A percentile compares a stretch with the other conserved stretches of the same genome.
Evolutionary conservation across 2,329 filamentous ascomycete species (phyloP).

Genomic region (Aspergillus hortae): DNA sequence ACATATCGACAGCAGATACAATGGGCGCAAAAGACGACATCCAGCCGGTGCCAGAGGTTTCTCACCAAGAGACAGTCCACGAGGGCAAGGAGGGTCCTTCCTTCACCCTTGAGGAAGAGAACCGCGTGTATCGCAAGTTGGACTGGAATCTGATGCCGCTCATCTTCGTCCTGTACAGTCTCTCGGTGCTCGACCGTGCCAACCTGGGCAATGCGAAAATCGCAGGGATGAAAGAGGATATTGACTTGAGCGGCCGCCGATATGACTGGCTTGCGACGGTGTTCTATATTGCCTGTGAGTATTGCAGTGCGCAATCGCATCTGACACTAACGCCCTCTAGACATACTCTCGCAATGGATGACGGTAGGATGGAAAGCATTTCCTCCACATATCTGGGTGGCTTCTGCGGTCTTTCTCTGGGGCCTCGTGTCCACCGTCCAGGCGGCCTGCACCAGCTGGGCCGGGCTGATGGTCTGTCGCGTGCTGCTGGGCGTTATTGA

Average conservation of each 20-base stretch:
- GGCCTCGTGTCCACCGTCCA: constrained; percentile 22
- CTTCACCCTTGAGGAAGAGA: neutral
- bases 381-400: constrained; percentile 21
- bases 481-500: constrained; percentile 13
- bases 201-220: constrained; percentile 13
- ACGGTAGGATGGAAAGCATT: constrained; percentile 24
- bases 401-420: constrained; percentile 22
- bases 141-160: constrained; percentile 7
- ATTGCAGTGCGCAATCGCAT: neutral
- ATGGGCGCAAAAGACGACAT: neutral
- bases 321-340: neutral
- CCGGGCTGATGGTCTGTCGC: constrained; percentile 23
- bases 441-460: constrained; percentile 19
- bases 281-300: constrained; percentile 18
- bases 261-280: constrained; percentile 16
- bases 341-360: constrained; percentile 1
- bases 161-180: constrained; percentile 1
- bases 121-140: constrained; percentile 3
- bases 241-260: constrained; percentile 12
- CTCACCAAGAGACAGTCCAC: neutral
- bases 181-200: constrained; percentile 1
- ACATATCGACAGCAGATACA: too few species aligned
- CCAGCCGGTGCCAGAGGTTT: neutral
- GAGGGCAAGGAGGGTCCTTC: neutral
- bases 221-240: constrained; percentile 14